Base-by-base conservation (phyloP, 257 asterid species). In the Nicotiana obtusifolia region DNA sequence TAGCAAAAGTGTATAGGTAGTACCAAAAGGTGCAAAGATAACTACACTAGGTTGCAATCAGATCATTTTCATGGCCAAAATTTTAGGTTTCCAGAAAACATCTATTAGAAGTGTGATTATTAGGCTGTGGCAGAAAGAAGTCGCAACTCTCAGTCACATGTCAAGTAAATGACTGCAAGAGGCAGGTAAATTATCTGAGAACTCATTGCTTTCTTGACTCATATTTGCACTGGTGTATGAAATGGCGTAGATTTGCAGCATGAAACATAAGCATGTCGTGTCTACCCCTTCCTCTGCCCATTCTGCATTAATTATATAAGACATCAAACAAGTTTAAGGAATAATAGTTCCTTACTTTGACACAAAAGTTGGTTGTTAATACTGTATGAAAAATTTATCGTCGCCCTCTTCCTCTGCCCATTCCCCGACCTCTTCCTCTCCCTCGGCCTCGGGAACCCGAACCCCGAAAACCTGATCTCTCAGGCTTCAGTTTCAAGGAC, bases 401-500 rank as follows among this genome's bases (percentile, higher is more conserved):
- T 7, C 90, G 67, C 31, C 93, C 89, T 71, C 85, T 75, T 20
- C 87, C 83, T 54, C 84, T 26, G 57, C 88, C 82, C 62, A 83
- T 65, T 20, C 85, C 83, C 84, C 87, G 81, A 61, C 87, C 83
- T 19, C 90, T 83, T 6, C 92, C 85, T 49, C 90, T 65, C 5
- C 89, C 81, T 15, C 85, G 83, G 28, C 92, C 87, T 4, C 93
- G 86, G 52, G 87, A 78, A 5, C 94, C 91, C 17, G 91, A 85
- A 5, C 95, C 92, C 16, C 57, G 81, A 47, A 44, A 81, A 54
- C 90, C 85, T 14, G 97, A 91, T 22, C 88, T 79, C 10, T 83
- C 87, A 4, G 84, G 83, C 81, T 85, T 84, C 80, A 93, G 88
- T 83, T 90, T 89, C 91, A 95, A 82, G 9, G 95, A 91, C 65